Base-by-base conservation (phyloP, 371 early-diverging fungal genomes). In the Neoconidiobolus thromboides region DNA sequence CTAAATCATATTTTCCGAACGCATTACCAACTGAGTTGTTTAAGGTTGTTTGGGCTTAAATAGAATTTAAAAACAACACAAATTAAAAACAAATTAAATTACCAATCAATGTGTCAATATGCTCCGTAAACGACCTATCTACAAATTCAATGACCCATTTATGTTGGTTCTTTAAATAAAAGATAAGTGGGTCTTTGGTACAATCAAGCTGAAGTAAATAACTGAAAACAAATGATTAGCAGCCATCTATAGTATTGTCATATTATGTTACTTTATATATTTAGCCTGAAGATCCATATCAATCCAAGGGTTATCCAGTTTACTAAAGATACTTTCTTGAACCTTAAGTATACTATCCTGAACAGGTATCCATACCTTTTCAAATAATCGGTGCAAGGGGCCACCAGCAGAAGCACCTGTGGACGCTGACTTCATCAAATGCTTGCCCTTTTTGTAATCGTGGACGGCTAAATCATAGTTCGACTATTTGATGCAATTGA, bases 391-490 rank as follows among this genome's bases (percentile, higher is more conserved):
- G 78, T 79, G 37, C 48, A 4, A 36, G 48, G 12, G 15, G 5
- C 26, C 26, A 26, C 26, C 26, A 26, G 26, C 26, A 26, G 26
- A 26, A 26, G 26, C 26, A 26, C 26, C 26, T 26, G 26, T 2
- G 55, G 43, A 14, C 4, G 42, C 9, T 36, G 44, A 26, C 12
- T 69, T 68, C 54, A 71, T 57, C 7, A 87, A 73, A 50, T 78
- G 78, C 59, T 80, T 79, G 10, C 97, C 97, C 68, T 90, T 91
- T 65, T 92, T 90, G 73, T 91, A 96, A 65, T 95, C 93, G n/a
- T 91, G 79, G 38, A 93, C 91, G 0, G 88, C 91, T 43, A 82
- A 77, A 64, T 94, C 94, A 62, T 84, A 90, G 65, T 89, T 88
- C 39, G 78, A 76, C 86, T 88, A 68, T 37, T 41, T 26, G 26